Evolutionary conservation across 768 basidiomycete genomes (phyloP).

Genomic region (Termitomyces sp.): DNA sequence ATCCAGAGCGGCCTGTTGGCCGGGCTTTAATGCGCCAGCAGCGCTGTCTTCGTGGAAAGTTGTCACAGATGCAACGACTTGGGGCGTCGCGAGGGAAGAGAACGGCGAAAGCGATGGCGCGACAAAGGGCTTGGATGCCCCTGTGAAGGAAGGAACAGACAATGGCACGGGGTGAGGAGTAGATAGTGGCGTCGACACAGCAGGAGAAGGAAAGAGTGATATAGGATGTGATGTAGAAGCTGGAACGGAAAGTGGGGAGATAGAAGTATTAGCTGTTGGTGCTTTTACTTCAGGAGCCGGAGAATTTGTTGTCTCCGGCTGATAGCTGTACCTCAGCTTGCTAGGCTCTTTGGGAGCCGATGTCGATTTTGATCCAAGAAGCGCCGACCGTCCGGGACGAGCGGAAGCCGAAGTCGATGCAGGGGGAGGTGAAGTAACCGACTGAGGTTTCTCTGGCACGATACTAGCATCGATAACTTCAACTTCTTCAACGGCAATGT

Average conservation of each 20-base stretch:
- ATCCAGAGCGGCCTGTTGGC: conserved; percentile 29
- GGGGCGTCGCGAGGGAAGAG: neutral
- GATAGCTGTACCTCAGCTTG: conserved; percentile 72
- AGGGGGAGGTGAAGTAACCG: conserved; percentile 1
- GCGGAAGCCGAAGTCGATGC: conserved; percentile 11
- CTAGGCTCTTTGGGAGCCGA: conserved; percentile 72
- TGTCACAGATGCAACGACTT: neutral
- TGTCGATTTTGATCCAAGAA: conserved; percentile 42
- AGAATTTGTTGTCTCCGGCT: conserved; percentile 41
- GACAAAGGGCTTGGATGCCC: neutral
- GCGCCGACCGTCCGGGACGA: conserved; percentile 19
- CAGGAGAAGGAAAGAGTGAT: neutral
- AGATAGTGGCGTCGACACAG: neutral
- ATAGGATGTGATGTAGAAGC: neutral
- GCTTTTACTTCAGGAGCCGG: conserved; percentile 9
- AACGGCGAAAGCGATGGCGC: neutral
- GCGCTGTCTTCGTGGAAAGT: neutral
- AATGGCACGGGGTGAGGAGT: neutral
- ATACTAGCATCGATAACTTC: conserved; percentile 26
- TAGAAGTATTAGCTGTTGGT: neutral
- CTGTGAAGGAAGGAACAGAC: neutral
- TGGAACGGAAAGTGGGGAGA: neutral
- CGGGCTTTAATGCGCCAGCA: conserved; percentile 2
- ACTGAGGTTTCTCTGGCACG: conserved; percentile 14
- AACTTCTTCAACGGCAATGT: conserved; percentile 30